These are phyloP conservation scores for Jatropha curcas DNA, from an alignment of 345 rosid species.

Conservation along the genomic window DNA sequence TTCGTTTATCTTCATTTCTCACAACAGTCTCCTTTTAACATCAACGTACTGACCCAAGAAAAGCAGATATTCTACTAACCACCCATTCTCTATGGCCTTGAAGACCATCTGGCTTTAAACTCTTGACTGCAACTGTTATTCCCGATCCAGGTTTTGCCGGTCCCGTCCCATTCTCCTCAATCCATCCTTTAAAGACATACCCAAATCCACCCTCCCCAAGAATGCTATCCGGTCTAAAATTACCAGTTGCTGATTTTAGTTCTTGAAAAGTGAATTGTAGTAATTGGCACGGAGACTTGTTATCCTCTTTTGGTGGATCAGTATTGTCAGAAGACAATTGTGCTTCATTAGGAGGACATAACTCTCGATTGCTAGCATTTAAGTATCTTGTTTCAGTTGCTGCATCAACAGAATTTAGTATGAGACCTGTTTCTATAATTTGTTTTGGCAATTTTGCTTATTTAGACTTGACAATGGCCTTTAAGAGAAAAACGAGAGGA, in stretches of 20 bases:
- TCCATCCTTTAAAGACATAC: conserved; percentile 38
- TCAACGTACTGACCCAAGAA: conserved; percentile 48
- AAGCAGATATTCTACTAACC: conserved; percentile 45
- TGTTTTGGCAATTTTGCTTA: conserved; percentile 5
- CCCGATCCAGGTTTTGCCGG: conserved; percentile 39
- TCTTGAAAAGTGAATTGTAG: conserved; percentile 36
- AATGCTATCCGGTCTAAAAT: conserved; percentile 38
- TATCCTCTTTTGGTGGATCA: conserved; percentile 31
- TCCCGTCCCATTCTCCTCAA: conserved; percentile 37
- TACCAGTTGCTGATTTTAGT: conserved; percentile 35
- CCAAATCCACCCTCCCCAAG: conserved; percentile 43
- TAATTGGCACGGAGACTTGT: conserved; percentile 40
- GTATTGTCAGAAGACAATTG: conserved; percentile 49
- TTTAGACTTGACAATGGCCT: no score
- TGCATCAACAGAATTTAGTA: conserved; percentile 28
- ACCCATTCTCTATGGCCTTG: conserved; percentile 44
- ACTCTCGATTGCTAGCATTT: conserved; percentile 74
- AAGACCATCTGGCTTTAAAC: conserved; percentile 39
- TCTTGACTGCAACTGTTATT: conserved; percentile 36
- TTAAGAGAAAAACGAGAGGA: neutral
- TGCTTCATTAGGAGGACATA: conserved; percentile 57
- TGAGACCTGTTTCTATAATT: neutral
- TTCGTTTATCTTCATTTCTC: conserved; percentile 16
- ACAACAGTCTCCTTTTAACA: conserved; percentile 19
- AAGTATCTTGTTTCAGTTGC: conserved; percentile 69